Base-by-base conservation (phyloP, 169 alveolate genomes). In the Cryptosporidium bovis region DNA sequence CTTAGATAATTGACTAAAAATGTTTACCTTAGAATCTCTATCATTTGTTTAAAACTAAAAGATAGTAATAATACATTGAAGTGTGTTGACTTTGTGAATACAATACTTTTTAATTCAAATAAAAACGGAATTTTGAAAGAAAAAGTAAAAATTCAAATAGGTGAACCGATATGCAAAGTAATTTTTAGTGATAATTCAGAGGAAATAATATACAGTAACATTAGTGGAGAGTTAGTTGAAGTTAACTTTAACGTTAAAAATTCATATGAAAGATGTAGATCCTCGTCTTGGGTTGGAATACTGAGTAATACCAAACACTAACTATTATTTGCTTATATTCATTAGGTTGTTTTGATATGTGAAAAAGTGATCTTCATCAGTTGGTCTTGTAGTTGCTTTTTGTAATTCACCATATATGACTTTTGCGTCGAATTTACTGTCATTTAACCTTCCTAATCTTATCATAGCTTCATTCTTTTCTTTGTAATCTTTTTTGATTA, bases 311-410 rank as follows among this genome's bases (percentile, higher is more conserved):
- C 87, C 15, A 40, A 48, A 60, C 34, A 34, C 18, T 77, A 31
- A 40, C 0, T 33, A 46, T 12, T 20, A 60, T 16, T 60, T 77
- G 5, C 31, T 62, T 44, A 77, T 36, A 20, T 48, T 60, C 87
- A 77, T 77, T 66, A 62, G 24, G 18, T 77, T 77, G 55, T 77
- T 77, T 48, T 77, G 87, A 33, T 77, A 77, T 16, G 87, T 77
- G 29, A 60, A 77, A 53, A 60, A 77, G 64, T 77, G 55, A 27
- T 77, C 87, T 27, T 77, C 62, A 50, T 77, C 87, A 40, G 65
- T 77, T 33, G 87, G 87, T 60, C 71, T 77, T 58, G 87, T 77
- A 24, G 87, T 77, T 27, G 87, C 87, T n/a, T 77, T 77, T 48
- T 60, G 69, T 10, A 77, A 56, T 24, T 77, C 87, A 12, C 87